Evolutionary conservation across 257 asterid genomes (phyloP), one percentile per base, ranked within the genome.

Genomic region (Petunia axillaris): DNA sequence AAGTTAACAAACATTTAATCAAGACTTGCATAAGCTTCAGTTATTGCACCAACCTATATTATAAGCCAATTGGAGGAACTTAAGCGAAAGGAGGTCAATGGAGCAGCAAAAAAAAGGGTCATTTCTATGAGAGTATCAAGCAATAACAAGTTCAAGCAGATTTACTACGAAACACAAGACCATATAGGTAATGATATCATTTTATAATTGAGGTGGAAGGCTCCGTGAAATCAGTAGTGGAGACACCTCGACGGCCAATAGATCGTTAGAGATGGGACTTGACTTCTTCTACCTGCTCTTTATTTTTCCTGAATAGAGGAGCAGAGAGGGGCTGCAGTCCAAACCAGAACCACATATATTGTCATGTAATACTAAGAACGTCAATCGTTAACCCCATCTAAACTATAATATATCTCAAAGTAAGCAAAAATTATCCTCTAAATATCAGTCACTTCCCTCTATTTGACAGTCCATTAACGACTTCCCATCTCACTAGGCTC

Each of bases 1-100:
- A 63, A 77, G 55, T 44, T 2, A 77, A 55, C 73, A 68, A 58
- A 14, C 5, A 82, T 36, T 25, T 68, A 48, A 55, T 62, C 8
- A 79, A 25, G 53, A 78, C 60, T 57, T 57, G 63, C 35, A 15
- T 4, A 4, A 15, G 36, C 35, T 15, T 57, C 36, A 57, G 63
- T 35, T 57, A 8, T n/a, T n/a, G 57, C 57, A 52, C 11, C 57
- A 52, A 10, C 15, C 57, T 52, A 2, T 52, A 57, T 3, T 57
- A 57, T 57, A 14, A 57, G 36, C 4, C 62, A 50, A 13, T 36
- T 9, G 71, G 62, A 73, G 46, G 35, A 36, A 73, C 78, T 35
- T 1, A 50, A 50, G 78, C 13, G 62, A 13, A 73, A 73, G 78
- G 46, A 3, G 62, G 46, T 73, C 78, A 50, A 73, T 7, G 16